Base-by-base conservation (phyloP, 345 rosid species). In the Carallia pectinifolia region DNA sequence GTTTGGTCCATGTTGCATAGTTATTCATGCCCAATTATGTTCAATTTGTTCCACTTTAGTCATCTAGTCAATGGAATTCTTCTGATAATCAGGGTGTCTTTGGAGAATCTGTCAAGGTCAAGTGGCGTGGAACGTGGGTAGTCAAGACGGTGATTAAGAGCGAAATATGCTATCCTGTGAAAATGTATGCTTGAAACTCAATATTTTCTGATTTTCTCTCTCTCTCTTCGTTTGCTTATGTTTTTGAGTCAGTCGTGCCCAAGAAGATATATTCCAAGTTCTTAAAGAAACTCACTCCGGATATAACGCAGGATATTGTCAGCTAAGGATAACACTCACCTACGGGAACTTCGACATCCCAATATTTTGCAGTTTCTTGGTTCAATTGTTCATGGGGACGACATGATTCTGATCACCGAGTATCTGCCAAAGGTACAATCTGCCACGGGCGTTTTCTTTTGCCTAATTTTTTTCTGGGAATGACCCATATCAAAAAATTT, bases 101-200 rank as follows among this genome's bases (percentile, higher is more conserved):
- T 53, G 89, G 89, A 6, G 85, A 83, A 61, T 82, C 86, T n/a
- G 74, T 82, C 17, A 87, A 55, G 77, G 89, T 84, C 68, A 83
- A 82, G 66, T 87, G 89, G 91, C 78, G 86, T 27, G 91, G 88
- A 75, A 87, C 89, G 6, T 83, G 89, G 91, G 89, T 87, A 50
- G 86, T 83, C 48, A 85, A 83, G 73, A 83, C 91, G 9, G 77
- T 82, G 4, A 83, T 87, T 27, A 79, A 77, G 75, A 82, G 86
- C 69, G 84, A 83, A 63, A 82, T 82, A 64, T 54, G 59, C 58
- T 79, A 70, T 65, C 84, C 81, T 16, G 79, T 70, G 9, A 80
- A 77, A 66, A 80, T 81, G 89, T 87, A 71, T 54, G 64, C 48
- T 19, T 13, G 10, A 59, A 44, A 44, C 16, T 34, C 52, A 31